phyloP scores from a whole-genome alignment of 2,329 filamentous ascomycete genomes.

The Pseudopithomyces maydicus region DNA sequence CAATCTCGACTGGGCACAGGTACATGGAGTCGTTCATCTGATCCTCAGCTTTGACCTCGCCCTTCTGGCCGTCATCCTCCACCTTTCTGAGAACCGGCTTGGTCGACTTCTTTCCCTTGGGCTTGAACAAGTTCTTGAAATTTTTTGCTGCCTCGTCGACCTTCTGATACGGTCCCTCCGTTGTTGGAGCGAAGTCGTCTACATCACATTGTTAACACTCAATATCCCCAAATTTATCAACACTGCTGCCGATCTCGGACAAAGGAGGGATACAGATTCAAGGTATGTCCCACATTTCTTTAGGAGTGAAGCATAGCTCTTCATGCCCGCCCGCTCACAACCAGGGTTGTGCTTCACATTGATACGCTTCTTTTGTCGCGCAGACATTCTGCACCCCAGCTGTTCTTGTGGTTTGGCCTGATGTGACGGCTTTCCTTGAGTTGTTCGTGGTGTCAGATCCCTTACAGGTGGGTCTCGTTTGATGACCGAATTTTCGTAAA shows the following conservation, averaged over 20 bases:
- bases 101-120: conserved; percentile 56
- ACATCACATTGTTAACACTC: neutral
- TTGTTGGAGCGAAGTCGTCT: conserved; percentile 63
- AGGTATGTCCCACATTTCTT: conserved; percentile 54
- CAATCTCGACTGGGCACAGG: conserved; percentile 67
- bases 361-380: conserved; percentile 25
- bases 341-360: conserved; percentile 28
- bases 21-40: conserved; percentile 71
- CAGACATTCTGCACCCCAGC: conserved; percentile 9
- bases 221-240: no score
- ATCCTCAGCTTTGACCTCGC: conserved; percentile 64
- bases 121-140: conserved; percentile 34
- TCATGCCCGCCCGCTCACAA: conserved; percentile 53
- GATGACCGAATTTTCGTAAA: neutral
- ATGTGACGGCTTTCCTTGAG: neutral
- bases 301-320: conserved; percentile 66
- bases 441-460: neutral
- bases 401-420: neutral
- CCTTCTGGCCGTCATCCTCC: conserved; percentile 44
- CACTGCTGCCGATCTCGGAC: no score
- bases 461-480: no score
- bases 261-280: neutral
- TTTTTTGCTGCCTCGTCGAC: conserved; percentile 48
- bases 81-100: conserved; percentile 50
- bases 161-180: conserved; percentile 65